Evolutionary conservation across 139 green algal genomes (phyloP), one percentile per base, ranked within the genome.

Genomic region (Volvox africanus): DNA sequence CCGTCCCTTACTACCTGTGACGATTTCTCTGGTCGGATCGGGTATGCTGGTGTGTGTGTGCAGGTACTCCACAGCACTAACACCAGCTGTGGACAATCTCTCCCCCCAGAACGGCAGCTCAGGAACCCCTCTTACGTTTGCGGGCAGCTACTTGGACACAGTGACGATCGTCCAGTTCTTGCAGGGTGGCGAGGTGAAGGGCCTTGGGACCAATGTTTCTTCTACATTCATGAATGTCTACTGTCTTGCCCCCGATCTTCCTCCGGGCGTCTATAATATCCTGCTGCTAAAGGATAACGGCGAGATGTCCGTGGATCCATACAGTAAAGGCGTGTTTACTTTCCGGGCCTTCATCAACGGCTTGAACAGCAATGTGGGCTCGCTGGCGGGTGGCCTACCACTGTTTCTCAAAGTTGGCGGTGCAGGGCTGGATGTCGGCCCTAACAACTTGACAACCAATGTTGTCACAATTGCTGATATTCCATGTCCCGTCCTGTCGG

Each of bases 381-480:
- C 92, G 16, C 26, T 94, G 55, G 55, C 61, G 26, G 92, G 92
- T 61, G 92, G 92, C 37, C 6, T 69, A 28, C 65, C 32, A 35
- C 21, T 94, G 17, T 88, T 87, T 0, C 14, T 94, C 0, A 76
- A 61, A 1, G 76, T 80, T 24, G 88, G 73, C 50, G 88, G 85
- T 55, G 67, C 88, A 2, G 82, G 85, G 75, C 81, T 90, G 1
- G 85, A 37, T 0, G 3, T 61, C 0, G 85, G 85, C n/a, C 2
- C 33, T 11, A 33, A 22, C 28, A 89, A 73, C 85, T 22, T 28
- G 12, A 75, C 88, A 5, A 55, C 28, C 26, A 92, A 94, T 65
- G 67, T 77, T 14, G 92, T 94, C 17, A 87, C 65, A 1, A 62
- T 94, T 20, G 92, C 33, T 22, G 92, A 88, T 55, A 26, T 89